phyloP scores from a whole-genome alignment of 2,329 filamentous ascomycete species.

The Fonsecaea monophora region DNA sequence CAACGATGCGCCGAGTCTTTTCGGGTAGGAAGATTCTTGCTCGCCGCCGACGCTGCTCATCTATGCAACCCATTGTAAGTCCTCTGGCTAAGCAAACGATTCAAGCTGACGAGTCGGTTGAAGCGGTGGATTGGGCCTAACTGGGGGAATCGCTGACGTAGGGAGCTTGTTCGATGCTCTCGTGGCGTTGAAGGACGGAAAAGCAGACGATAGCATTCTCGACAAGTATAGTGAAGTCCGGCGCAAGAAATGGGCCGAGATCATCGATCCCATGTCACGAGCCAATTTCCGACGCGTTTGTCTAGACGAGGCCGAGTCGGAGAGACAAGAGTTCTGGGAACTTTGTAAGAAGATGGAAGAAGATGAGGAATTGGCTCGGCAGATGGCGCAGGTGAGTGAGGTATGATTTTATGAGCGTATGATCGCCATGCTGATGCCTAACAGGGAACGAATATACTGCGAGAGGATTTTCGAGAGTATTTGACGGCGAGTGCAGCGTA shows the following conservation, averaged over 20 bases:
- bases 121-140: slow-evolving; percentile 66
- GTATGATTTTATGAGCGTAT: neutral
- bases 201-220: slow-evolving; percentile 51
- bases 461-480: slow-evolving; percentile 33
- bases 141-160: slow-evolving; percentile 68
- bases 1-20: slow-evolving; percentile 66
- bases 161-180: slow-evolving; percentile 68
- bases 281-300: slow-evolving; percentile 51
- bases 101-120: slow-evolving; percentile 7
- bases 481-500: slow-evolving; percentile 21
- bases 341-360: slow-evolving; percentile 45
- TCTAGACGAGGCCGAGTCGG: slow-evolving; percentile 44
- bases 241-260: slow-evolving; percentile 48
- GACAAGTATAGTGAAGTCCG: slow-evolving; percentile 53
- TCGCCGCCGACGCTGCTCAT: slow-evolving; percentile 69
- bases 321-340: slow-evolving; percentile 49
- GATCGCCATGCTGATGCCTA: slow-evolving; percentile 1
- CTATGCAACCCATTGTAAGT: slow-evolving; percentile 54
- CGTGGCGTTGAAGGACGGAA: slow-evolving; percentile 50
- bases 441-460: slow-evolving; percentile 30
- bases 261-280: slow-evolving; percentile 51
- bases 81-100: neutral
- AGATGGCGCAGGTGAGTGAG: slow-evolving; percentile 33
- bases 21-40: slow-evolving; percentile 62
- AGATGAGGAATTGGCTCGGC: slow-evolving; percentile 39